Conservation (phyloP, 169 alveolate genomes). For the Plasmodium adleri region DNA sequence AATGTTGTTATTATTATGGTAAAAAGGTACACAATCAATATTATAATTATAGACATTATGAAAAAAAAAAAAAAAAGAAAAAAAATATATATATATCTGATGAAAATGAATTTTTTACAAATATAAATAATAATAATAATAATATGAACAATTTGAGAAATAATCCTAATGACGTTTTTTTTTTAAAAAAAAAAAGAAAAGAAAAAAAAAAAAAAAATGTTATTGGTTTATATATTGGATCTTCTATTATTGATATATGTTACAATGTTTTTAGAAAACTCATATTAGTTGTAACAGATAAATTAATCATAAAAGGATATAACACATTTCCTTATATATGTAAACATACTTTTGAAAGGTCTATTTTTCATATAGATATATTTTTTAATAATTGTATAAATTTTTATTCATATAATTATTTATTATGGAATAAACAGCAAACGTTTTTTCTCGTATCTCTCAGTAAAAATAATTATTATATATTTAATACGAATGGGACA, state of each 20-base stretch:
- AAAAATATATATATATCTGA: background rate
- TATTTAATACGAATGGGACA: conserved; percentile 74
- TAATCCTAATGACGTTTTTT: background rate
- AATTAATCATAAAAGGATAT: conserved; percentile 55
- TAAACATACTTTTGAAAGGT: conserved; percentile 51
- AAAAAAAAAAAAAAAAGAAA: background rate
- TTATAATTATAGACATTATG: background rate
- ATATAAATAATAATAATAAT: background rate
- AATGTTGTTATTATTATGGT: conserved; percentile 58
- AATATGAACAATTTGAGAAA: background rate
- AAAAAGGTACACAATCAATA: conserved; percentile 16
- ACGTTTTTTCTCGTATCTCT: conserved; percentile 68
- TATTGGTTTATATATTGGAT: conserved; percentile 63
- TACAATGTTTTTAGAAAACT: conserved; percentile 60
- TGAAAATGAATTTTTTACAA: no score
- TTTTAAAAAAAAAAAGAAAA: background rate
- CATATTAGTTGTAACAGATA: conserved; percentile 26
- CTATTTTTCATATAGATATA: conserved; percentile 53
- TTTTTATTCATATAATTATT: conserved; percentile 27
- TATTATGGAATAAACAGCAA: conserved; percentile 70
- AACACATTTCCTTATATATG: conserved; percentile 65
- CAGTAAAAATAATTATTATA: conserved; percentile 43
- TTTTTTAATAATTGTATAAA: conserved; percentile 15
- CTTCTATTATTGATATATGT: conserved; percentile 38
- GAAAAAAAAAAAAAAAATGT: conserved; percentile 1